These are phyloP conservation scores for Aureobasidium sp. DNA, from an alignment of 2,329 filamentous ascomycete species.

Conservation along the genomic window DNA sequence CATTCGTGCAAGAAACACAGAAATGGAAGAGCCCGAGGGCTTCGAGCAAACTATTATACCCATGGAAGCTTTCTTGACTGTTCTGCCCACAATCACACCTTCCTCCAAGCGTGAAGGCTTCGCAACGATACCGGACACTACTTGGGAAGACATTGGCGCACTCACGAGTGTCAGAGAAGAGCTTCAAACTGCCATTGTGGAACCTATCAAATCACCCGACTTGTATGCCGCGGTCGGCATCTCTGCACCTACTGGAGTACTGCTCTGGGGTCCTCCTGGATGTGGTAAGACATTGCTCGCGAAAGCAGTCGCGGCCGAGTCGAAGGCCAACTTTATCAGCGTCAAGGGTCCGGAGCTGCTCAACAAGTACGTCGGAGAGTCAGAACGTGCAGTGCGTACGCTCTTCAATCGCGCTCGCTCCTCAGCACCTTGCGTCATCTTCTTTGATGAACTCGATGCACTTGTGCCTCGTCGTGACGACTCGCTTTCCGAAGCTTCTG, in stretches of 20 bases:
- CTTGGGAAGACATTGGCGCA: constrained; percentile 88
- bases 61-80: constrained; percentile 64
- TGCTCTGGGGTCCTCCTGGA: constrained; percentile 94
- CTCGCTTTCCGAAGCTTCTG: constrained; percentile 68
- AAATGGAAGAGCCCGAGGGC: constrained; percentile 46
- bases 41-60: constrained; percentile 51
- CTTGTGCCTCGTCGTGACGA: constrained; percentile 79
- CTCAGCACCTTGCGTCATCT: constrained; percentile 86
- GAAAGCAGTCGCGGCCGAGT: constrained; percentile 92
- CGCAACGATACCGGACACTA: constrained; percentile 85
- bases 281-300: constrained; percentile 96
- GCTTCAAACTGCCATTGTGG: constrained; percentile 77
- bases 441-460: constrained; percentile 96
- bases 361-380: constrained; percentile 97
- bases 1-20: constrained; percentile 42
- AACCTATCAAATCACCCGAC: constrained; percentile 77
- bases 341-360: constrained; percentile 94
- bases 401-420: constrained; percentile 84
- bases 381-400: constrained; percentile 84
- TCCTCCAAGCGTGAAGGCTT: constrained; percentile 91
- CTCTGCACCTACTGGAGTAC: constrained; percentile 72
- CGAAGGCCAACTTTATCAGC: constrained; percentile 94
- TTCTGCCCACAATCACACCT: constrained; percentile 68
- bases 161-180: constrained; percentile 71
- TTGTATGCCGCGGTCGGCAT: constrained; percentile 72